Percentiles rank a stretch among this genome's conserved stretches.
Evolutionary conservation across 148 eudicot species (phyloP).

Genomic region (Linanthus parryae): DNA sequence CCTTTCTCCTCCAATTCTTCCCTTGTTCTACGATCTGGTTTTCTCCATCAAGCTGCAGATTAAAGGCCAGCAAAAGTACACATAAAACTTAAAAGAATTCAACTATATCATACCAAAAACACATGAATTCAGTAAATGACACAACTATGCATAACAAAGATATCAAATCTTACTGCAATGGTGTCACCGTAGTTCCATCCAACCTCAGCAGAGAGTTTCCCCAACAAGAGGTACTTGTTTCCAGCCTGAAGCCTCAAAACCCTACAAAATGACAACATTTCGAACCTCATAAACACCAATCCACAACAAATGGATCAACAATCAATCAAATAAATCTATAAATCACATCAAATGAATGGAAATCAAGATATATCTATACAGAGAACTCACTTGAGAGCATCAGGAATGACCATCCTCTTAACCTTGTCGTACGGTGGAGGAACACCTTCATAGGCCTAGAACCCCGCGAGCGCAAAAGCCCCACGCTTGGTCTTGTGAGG

Average conservation of each 20-base stretch:
- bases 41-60: too few relatives aligned
- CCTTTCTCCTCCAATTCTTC: too few relatives aligned
- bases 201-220: slow-evolving; percentile 65
- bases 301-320: neutral
- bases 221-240: slow-evolving; percentile 66
- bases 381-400: slow-evolving; percentile 70
- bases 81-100: too few relatives aligned
- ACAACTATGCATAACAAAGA: neutral
- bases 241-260: slow-evolving; percentile 65
- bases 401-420: slow-evolving; percentile 84
- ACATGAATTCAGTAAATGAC: neutral
- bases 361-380: neutral
- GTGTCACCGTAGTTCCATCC: slow-evolving; percentile 84
- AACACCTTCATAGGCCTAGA: slow-evolving; percentile 79
- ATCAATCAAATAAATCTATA: neutral
- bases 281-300: neutral
- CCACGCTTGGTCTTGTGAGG: slow-evolving; percentile 93
- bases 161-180: slow-evolving; percentile 37
- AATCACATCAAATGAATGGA: neutral
- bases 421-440: slow-evolving; percentile 74
- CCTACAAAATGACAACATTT: slow-evolving; percentile 16
- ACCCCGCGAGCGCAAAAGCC: slow-evolving; percentile 68
- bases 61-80: too few relatives aligned
- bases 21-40: too few relatives aligned
- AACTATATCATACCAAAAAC: neutral